phyloP scores from a whole-genome alignment of 169 alveolate species.

The Plasmodium gonderi region DNA sequence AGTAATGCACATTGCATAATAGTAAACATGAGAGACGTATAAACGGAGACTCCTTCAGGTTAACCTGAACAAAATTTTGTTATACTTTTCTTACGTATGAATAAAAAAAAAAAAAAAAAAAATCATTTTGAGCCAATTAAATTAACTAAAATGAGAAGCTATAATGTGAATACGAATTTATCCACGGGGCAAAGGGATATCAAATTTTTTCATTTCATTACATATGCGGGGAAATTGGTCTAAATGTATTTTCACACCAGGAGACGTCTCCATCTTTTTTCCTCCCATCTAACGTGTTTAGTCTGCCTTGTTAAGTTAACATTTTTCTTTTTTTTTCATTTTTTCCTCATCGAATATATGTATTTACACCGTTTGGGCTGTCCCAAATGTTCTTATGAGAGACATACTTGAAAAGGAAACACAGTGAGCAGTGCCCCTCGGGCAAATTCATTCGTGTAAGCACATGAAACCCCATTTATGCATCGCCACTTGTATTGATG shows the following conservation, averaged over 20 bases:
- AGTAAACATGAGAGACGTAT: not conserved
- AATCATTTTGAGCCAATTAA: not conserved
- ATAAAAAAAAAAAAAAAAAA: not conserved
- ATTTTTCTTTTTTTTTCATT: not conserved
- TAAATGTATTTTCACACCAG: not conserved
- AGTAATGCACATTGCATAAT: not conserved
- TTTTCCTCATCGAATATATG: not conserved
- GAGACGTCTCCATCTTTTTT: not conserved
- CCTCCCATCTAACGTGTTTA: not conserved
- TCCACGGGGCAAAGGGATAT: not conserved
- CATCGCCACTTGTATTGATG: too few relatives aligned
- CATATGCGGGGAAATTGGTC: not conserved
- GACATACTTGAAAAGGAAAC: not conserved
- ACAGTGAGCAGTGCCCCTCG: not conserved
- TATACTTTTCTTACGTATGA: not conserved
- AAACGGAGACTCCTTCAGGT: not conserved
- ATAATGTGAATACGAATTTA: not conserved
- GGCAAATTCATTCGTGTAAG: not conserved
- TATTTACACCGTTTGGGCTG: not conserved
- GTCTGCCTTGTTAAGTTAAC: not conserved
- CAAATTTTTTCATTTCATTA: not conserved
- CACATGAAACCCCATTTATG: too few relatives aligned
- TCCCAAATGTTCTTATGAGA: not conserved
- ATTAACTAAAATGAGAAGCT: not conserved
- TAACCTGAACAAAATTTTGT: not conserved